Evolutionary conservation across 2,329 filamentous ascomycete genomes (phyloP).

Genomic region (Ophiocordyceps sinensis): DNA sequence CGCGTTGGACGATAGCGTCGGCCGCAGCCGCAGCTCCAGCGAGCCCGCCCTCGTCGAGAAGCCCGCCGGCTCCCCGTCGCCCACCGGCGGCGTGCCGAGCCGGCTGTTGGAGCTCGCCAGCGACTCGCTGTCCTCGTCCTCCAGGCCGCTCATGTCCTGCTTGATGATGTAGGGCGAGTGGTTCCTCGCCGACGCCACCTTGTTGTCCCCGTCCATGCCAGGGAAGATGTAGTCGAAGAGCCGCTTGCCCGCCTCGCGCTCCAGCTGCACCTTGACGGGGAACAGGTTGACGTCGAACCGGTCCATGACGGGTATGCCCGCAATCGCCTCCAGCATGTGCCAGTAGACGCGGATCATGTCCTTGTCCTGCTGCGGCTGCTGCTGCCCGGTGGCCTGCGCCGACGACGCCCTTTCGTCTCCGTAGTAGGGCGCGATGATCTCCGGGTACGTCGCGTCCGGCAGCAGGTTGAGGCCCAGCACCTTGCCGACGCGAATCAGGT

Average conservation of each 20-base stretch:
- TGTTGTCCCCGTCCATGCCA: conserved; percentile 49
- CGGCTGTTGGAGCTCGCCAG: conserved; percentile 23
- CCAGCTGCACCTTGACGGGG: conserved; percentile 85
- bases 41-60: conserved; percentile 53
- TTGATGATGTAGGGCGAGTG: conserved; percentile 46
- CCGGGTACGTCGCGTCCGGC: conserved; percentile 80
- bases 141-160: conserved; percentile 19
- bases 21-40: conserved; percentile 67
- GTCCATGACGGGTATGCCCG: conserved; percentile 92
- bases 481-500: conserved; percentile 75
- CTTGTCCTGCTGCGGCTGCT: conserved; percentile 14
- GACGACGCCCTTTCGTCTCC: conserved; percentile 45
- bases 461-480: conserved; percentile 83
- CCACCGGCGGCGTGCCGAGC: conserved; percentile 21
- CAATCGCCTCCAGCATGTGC: conserved; percentile 97
- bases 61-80: conserved; percentile 32
- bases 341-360: conserved; percentile 93
- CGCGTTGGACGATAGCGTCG: conserved; percentile 55
- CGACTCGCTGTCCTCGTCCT: conserved; percentile 34
- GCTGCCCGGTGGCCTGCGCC: conserved; percentile 22
- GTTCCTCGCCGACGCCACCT: conserved; percentile 22
- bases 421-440: conserved; percentile 85
- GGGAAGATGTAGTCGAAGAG: conserved; percentile 98
- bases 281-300: conserved; percentile 91
- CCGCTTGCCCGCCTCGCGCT: conserved; percentile 81